A percentile compares a stretch with the other conserved stretches of the same genome.
Conservation (phyloP, 306 rosid species). For the Quillaja saponaria region DNA sequence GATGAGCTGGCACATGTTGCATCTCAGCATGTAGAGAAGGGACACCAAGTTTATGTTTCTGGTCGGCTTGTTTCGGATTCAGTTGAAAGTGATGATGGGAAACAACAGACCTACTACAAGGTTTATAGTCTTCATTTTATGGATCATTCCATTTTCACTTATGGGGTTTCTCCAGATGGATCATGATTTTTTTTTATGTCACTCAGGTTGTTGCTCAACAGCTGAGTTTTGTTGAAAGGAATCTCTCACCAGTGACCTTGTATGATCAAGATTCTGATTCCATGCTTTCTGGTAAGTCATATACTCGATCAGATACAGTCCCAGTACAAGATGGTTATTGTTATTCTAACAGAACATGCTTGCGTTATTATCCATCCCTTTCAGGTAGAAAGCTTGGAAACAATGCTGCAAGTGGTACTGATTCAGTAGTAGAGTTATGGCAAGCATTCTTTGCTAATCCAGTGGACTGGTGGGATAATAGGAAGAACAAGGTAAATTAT, state of each 20-base stretch:
- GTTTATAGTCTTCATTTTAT: conserved; percentile 34
- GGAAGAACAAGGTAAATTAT: conserved; percentile 53
- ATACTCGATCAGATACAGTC: conserved; percentile 9
- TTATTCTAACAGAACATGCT: conserved; percentile 8
- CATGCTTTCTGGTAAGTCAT: conserved; percentile 47
- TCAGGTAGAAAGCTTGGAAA: conserved; percentile 55
- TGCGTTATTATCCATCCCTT: not conserved
- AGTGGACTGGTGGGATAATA: conserved; percentile 67
- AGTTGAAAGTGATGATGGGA: conserved; percentile 72
- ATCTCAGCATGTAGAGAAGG: conserved; percentile 71
- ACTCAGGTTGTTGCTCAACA: conserved; percentile 77
- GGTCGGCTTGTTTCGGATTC: conserved; percentile 79
- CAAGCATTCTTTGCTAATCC: conserved; percentile 67
- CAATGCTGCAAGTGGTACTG: conserved; percentile 41
- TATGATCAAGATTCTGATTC: conserved; percentile 55
- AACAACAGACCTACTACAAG: conserved; percentile 83
- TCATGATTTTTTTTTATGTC: conserved; percentile 22
- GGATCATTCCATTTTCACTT: not conserved
- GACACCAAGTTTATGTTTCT: conserved; percentile 67
- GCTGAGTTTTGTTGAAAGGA: conserved; percentile 78
- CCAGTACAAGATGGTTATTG: conserved; percentile 4
- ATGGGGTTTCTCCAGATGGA: not conserved
- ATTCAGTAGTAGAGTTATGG: conserved; percentile 75
- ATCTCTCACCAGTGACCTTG: conserved; percentile 31
- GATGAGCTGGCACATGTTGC: conserved; percentile 83